phyloP scores from a whole-genome alignment of 495 filamentous ascomycete genomes.

The Talaromyces borbonicus region DNA sequence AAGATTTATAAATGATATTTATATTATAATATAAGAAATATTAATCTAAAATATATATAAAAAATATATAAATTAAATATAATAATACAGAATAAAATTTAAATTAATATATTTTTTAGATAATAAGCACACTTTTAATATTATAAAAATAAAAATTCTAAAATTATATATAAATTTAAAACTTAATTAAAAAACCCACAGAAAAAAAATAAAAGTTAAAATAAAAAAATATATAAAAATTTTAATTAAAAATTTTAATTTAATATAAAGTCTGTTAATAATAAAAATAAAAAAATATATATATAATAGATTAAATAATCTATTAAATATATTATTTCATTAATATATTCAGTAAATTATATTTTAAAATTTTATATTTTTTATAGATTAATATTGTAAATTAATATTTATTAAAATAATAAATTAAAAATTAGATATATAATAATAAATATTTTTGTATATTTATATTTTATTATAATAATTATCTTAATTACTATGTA shows the following conservation, averaged over 20 bases:
- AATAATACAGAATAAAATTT: constrained; percentile 4
- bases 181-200: constrained; percentile 7
- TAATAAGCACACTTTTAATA: constrained; percentile 3
- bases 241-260: neutral
- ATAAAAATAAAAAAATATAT: neutral
- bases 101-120: constrained; percentile 7
- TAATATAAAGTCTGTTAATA: neutral
- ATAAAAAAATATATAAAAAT: neutral
- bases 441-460: neutral
- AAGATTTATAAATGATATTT: constrained; percentile 6
- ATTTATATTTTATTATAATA: neutral
- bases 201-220: constrained; percentile 11
- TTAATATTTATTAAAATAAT: neutral
- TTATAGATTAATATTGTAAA: neutral
- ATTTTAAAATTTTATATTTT: neutral
- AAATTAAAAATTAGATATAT: neutral
- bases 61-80: constrained; percentile 3
- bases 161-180: constrained; percentile 9
- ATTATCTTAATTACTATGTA: neutral
- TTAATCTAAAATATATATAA: too few relatives aligned
- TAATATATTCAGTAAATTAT: neutral
- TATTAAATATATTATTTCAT: neutral
- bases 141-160: constrained; percentile 3
- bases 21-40: neutral
- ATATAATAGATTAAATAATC: neutral